A percentile compares a stretch with the other conserved stretches of the same genome.
phyloP scores from a whole-genome alignment of 2,329 filamentous ascomycete species.

The Arachnomyces sp. region DNA sequence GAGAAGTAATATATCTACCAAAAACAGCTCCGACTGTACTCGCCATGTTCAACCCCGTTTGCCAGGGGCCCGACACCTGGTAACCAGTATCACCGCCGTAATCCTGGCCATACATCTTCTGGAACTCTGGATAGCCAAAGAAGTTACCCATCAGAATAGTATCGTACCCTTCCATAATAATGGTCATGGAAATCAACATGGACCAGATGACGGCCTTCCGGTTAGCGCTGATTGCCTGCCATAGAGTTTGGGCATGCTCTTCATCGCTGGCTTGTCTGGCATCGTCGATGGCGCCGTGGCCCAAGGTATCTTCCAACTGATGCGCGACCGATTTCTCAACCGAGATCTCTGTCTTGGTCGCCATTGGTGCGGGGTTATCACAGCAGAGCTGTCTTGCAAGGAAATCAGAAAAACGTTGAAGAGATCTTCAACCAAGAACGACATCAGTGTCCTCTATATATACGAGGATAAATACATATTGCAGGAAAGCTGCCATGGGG shows the following conservation, averaged over 20 bases:
- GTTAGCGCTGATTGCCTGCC: too few species aligned
- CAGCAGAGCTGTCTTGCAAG: too few species aligned
- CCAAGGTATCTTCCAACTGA: constrained; percentile 1
- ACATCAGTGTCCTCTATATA: too few species aligned
- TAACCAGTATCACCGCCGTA: constrained; percentile 30
- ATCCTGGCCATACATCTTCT: constrained; percentile 48
- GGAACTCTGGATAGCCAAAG: constrained; percentile 52
- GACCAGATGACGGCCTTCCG: constrained; percentile 17
- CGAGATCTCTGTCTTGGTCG: not conserved
- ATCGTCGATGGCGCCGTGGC: not conserved
- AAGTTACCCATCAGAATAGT: constrained; percentile 58
- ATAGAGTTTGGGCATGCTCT: too few species aligned
- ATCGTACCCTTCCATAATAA: constrained; percentile 54
- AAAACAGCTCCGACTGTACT: too few species aligned
- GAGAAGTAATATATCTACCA: too few species aligned
- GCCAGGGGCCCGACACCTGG: constrained; percentile 45
- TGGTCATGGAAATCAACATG: constrained; percentile 32
- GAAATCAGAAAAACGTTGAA: too few species aligned
- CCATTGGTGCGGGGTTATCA: not conserved
- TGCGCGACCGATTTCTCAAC: constrained; percentile 1
- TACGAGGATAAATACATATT: too few species aligned
- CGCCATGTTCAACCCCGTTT: not conserved
- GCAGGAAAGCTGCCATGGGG: too few species aligned
- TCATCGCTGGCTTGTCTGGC: too few species aligned
- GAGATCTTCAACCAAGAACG: too few species aligned